Evolutionary conservation across 2,329 filamentous ascomycete species (phyloP), one percentile per base, ranked within the genome.

Genomic region (Fonsecaea monophora): DNA sequence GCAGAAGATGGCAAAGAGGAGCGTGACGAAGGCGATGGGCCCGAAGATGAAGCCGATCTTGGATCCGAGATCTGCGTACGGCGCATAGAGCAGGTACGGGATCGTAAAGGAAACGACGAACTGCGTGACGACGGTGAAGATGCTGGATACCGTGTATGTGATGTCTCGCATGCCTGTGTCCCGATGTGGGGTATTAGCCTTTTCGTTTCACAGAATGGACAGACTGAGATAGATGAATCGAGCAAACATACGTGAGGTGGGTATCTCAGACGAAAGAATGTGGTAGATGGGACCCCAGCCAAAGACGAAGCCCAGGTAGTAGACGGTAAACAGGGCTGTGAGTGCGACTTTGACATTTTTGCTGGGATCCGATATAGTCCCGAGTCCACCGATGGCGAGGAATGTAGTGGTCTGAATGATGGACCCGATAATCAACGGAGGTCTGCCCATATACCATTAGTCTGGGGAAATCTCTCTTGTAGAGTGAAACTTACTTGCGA

Each of bases 41-140:
- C 76, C 77, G 53, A 76, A 79, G 58, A 79, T 76, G 59, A 79
- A 79, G 12, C 77, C 78, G 2, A 79, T 75, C 62, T 78, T 78
- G 8, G 75, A 72, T 0, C 75, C 74, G 8, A 81, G 74, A 34
- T 73, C 71, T 2, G 77, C 78, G 34, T 78, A 78, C 9, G 75
- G 75, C 13, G 72, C 70, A 62, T 79, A 74, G 7, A 78, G 71
- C 18, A 80, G 74, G 65, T 81, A 81, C 0, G 79, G 79, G 12
- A 79, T 73, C 9, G 72, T 73, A 54, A 81, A 80, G 2, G 75
- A 75, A 3, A 79, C 74, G 5, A 75, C 70, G 64, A 67, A 73
- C 65, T 79, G 74, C 57, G 74, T 74, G 21, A 73, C 62, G 38
- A 79, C 70, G 60, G 76, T 78, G 60, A 77, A 66, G 2, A 75